Conservation (phyloP, 257 asterid genomes). For the Lavandula angustifolia region DNA sequence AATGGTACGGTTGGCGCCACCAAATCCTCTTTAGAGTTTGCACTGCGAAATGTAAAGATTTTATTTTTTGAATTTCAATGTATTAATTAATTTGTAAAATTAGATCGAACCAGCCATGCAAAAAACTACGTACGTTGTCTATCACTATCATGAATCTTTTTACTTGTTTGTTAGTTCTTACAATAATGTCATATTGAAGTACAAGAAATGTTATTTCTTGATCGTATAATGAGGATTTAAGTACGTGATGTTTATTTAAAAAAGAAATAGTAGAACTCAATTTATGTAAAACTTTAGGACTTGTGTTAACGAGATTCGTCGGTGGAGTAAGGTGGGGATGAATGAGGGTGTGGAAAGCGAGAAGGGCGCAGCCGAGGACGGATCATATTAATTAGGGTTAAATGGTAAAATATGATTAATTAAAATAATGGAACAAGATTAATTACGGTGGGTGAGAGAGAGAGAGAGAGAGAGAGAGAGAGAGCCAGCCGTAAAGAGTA, state of each 20-base stretch:
- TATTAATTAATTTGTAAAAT: neutral
- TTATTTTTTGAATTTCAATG: neutral
- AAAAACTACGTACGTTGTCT: too few species aligned
- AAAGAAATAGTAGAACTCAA: neutral
- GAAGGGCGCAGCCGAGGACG: conserved; percentile 66
- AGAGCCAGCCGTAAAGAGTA: conserved; percentile 27
- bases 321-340: conserved; percentile 32
- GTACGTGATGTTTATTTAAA: neutral
- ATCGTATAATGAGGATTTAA: too few species aligned
- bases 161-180: too few species aligned
- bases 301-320: conserved; percentile 39
- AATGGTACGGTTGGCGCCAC: conserved; percentile 3
- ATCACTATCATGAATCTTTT: neutral
- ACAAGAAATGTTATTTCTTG: too few species aligned
- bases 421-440: neutral
- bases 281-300: neutral
- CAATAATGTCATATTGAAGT: too few species aligned
- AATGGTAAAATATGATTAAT: neutral
- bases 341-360: conserved; percentile 33
- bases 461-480: neutral
- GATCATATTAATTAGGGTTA: conserved; percentile 51
- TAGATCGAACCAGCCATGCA: too few species aligned
- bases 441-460: neutral
- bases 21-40: neutral
- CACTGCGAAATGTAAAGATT: neutral